Percentiles rank a stretch among this genome's conserved stretches.
These are phyloP conservation scores for Saussurea involucrata DNA, from an alignment of 129 eudicot species.

Conservation along the genomic window DNA sequence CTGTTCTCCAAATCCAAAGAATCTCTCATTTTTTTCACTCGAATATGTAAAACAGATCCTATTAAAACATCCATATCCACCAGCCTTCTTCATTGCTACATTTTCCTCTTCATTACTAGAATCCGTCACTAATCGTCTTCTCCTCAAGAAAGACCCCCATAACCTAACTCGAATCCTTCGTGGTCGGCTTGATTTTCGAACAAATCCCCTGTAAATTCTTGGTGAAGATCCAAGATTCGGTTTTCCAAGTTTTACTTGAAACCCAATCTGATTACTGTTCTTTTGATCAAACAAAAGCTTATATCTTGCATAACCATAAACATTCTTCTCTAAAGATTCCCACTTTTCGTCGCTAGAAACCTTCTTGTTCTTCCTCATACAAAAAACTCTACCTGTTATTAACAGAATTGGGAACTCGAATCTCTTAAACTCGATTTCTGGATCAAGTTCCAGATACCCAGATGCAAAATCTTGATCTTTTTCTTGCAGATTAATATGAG, in stretches of 20 bases:
- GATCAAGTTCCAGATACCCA: slow-evolving; percentile 27
- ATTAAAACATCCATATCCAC: slow-evolving; percentile 41
- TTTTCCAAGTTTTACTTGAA: slow-evolving; percentile 67
- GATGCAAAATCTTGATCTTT: slow-evolving; percentile 40
- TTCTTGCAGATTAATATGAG: slow-evolving; percentile 11
- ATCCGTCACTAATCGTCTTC: slow-evolving; percentile 36
- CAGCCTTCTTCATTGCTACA: slow-evolving; percentile 46
- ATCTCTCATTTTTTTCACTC: slow-evolving; percentile 78
- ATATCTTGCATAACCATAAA: slow-evolving; percentile 48
- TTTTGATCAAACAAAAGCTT: slow-evolving; percentile 71
- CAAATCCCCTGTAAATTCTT: slow-evolving; percentile 42
- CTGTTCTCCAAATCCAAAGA: slow-evolving; percentile 97
- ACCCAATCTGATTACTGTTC: slow-evolving; percentile 63
- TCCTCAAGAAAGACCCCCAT: slow-evolving; percentile 37
- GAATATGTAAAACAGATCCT: slow-evolving; percentile 76
- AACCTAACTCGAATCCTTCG: slow-evolving; percentile 40
- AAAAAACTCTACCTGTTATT: slow-evolving; percentile 64
- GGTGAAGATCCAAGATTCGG: slow-evolving; percentile 45
- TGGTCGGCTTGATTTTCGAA: slow-evolving; percentile 30
- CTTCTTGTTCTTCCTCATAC: slow-evolving; percentile 33
- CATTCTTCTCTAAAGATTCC: slow-evolving; percentile 30
- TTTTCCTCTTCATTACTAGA: slow-evolving; percentile 50
- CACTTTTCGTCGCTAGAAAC: neutral
- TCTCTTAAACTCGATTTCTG: neutral
- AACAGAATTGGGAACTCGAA: slow-evolving; percentile 53